phyloP scores from a whole-genome alignment of 2,329 filamentous ascomycete genomes.

The Cadophora gregata region DNA sequence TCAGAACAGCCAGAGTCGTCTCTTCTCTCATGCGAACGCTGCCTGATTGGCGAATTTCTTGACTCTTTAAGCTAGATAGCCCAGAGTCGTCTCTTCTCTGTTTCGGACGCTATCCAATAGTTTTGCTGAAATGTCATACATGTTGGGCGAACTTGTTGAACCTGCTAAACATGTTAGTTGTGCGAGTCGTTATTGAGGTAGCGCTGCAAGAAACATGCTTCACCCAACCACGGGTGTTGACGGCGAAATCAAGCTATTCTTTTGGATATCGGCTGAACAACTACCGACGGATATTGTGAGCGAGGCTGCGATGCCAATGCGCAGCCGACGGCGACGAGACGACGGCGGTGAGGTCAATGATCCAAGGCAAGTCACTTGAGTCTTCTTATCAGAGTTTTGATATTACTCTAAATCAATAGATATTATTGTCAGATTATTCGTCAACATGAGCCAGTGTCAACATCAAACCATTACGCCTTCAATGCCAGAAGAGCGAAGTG shows the following conservation, averaged over 20 bases:
- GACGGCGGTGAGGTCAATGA: background rate
- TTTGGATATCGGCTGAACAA: background rate
- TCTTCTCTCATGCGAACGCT: background rate
- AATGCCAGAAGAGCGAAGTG: constrained; percentile 77
- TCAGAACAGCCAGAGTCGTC: background rate
- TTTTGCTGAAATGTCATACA: background rate
- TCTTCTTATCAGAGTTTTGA: too few relatives aligned
- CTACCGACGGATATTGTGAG: too few relatives aligned
- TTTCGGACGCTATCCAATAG: background rate
- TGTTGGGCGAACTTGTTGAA: background rate
- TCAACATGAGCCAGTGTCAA: background rate
- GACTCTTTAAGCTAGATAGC: background rate
- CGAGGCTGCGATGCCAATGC: background rate
- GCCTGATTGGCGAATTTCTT: background rate
- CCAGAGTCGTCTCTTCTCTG: constrained; percentile 3
- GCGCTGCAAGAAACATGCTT: background rate
- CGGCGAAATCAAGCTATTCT: background rate
- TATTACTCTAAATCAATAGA: too few relatives aligned
- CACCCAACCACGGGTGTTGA: background rate
- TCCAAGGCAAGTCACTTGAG: too few relatives aligned
- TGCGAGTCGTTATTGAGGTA: background rate
- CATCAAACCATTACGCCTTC: background rate
- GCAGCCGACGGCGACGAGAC: background rate
- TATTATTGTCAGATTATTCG: too few relatives aligned
- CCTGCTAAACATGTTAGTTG: background rate